These are phyloP conservation scores for Acacia concinna DNA, from an alignment of 331 rosid genomes.

Conservation along the genomic window DNA sequence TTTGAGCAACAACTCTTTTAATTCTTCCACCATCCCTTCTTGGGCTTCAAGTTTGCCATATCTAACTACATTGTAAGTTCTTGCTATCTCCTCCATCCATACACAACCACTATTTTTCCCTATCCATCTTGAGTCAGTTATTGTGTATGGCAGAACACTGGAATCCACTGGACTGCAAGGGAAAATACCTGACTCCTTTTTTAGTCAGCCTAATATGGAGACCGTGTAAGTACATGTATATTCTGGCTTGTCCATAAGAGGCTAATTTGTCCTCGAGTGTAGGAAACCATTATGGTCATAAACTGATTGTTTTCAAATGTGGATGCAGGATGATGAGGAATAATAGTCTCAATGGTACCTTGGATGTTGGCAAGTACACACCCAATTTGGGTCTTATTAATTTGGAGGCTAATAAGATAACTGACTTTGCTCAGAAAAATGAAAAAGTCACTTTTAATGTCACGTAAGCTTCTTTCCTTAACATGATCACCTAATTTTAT, in stretches of 20 bases:
- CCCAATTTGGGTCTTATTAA: slow-evolving; percentile 21
- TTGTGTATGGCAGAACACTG: slow-evolving; percentile 39
- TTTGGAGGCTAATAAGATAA: slow-evolving; percentile 38
- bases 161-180: slow-evolving; percentile 41
- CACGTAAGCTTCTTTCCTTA: slow-evolving; percentile 30
- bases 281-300: not conserved
- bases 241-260: not conserved
- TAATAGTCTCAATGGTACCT: slow-evolving; percentile 18
- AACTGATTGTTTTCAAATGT: not conserved
- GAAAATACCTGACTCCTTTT: slow-evolving; percentile 36
- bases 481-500: not conserved
- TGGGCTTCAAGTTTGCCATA: slow-evolving; percentile 38
- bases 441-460: slow-evolving; percentile 1
- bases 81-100: not conserved
- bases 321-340: slow-evolving; percentile 14
- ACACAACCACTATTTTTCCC: not conserved
- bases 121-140: not conserved
- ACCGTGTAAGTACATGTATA: slow-evolving; percentile 42
- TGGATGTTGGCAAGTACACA: slow-evolving; percentile 14
- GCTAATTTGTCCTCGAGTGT: not conserved
- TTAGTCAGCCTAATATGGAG: slow-evolving; percentile 39
- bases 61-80: slow-evolving; percentile 49
- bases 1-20: slow-evolving; percentile 52
- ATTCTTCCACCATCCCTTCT: slow-evolving; percentile 31
- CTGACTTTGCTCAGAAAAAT: not conserved